Evolutionary conservation across 2,329 filamentous ascomycete genomes (phyloP).

Genomic region (Uncinocarpus reesii): DNA sequence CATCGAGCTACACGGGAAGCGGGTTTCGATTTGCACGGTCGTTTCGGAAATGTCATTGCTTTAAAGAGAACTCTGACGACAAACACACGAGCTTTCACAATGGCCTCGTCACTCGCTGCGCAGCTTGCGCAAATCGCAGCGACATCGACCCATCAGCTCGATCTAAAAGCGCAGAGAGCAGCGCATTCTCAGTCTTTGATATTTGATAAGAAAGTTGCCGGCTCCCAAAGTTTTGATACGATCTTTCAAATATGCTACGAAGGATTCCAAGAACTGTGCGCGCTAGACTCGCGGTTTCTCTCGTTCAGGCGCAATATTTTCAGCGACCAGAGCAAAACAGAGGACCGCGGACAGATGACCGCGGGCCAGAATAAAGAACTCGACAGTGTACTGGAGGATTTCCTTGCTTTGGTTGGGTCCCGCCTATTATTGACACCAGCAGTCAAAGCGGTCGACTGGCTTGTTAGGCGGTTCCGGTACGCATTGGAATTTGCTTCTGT

Average conservation of each 20-base stretch:
- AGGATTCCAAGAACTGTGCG: conserved; percentile 84
- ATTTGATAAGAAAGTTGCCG: conserved; percentile 76
- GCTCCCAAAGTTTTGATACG: conserved; percentile 79
- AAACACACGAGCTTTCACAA: conserved; percentile 31
- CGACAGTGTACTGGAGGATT: conserved; percentile 65
- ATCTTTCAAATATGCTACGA: conserved; percentile 79
- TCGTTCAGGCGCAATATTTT: conserved; percentile 71
- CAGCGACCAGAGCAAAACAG: conserved; percentile 80
- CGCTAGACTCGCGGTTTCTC: conserved; percentile 68
- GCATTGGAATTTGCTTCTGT: conserved; percentile 18
- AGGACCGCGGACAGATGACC: conserved; percentile 80
- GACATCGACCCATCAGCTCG: conserved; percentile 79
- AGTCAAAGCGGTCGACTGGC: conserved; percentile 88
- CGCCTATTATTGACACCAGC: conserved; percentile 74
- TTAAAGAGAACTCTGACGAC: conserved; percentile 7
- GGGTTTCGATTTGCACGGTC: neutral
- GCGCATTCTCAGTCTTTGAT: conserved; percentile 91
- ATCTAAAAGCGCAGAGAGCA: conserved; percentile 84
- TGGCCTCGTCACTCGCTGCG: conserved; percentile 79
- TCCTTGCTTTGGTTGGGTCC: conserved; percentile 68
- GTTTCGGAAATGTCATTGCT: neutral
- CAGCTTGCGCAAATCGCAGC: conserved; percentile 89
- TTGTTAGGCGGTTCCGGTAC: conserved; percentile 79
- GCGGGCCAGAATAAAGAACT: conserved; percentile 70
- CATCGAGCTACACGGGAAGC: neutral